Evolutionary conservation across 2,329 filamentous ascomycete genomes (phyloP).

Genomic region (Knoxdaviesia capensis): DNA sequence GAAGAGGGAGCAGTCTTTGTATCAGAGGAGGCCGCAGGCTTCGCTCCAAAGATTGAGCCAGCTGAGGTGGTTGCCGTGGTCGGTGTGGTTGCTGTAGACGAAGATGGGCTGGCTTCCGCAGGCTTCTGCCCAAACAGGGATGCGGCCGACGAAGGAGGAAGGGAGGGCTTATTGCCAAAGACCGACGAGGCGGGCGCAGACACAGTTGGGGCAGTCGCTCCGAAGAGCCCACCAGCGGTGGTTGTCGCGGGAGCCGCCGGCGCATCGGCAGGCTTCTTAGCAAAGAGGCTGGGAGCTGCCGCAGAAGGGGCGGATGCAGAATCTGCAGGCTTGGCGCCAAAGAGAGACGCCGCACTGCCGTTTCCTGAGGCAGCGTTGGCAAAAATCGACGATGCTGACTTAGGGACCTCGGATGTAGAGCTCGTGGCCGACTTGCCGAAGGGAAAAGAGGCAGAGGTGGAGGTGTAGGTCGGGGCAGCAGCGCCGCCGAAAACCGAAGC

Average conservation of each 20-base stretch:
- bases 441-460: not conserved
- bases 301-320: not conserved
- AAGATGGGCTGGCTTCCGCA: slow-evolving; percentile 8
- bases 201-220: no score
- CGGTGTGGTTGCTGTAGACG: slow-evolving; percentile 7
- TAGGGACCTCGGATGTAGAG: not conserved
- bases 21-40: slow-evolving; percentile 8
- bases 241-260: no score
- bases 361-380: no score
- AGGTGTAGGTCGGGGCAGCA: not conserved
- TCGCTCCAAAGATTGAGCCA: slow-evolving; percentile 15
- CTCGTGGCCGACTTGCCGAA: not conserved
- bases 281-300: slow-evolving; percentile 3
- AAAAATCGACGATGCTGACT: no score
- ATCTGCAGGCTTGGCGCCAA: not conserved
- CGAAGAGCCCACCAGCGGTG: no score
- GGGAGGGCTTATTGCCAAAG: slow-evolving; percentile 4
- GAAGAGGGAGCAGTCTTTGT: slow-evolving; percentile 3
- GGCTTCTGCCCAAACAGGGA: slow-evolving; percentile 19
- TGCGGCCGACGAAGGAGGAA: slow-evolving; percentile 7
- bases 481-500: not conserved
- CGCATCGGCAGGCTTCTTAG: slow-evolving; percentile 8
- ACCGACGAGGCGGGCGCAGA: no score
- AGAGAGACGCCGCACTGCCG: not conserved
- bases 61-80: slow-evolving; percentile 9